Percentiles rank a stretch among this genome's conserved stretches.
phyloP scores from a whole-genome alignment of 208 protist species.

The Trypanosoma boissoni region DNA sequence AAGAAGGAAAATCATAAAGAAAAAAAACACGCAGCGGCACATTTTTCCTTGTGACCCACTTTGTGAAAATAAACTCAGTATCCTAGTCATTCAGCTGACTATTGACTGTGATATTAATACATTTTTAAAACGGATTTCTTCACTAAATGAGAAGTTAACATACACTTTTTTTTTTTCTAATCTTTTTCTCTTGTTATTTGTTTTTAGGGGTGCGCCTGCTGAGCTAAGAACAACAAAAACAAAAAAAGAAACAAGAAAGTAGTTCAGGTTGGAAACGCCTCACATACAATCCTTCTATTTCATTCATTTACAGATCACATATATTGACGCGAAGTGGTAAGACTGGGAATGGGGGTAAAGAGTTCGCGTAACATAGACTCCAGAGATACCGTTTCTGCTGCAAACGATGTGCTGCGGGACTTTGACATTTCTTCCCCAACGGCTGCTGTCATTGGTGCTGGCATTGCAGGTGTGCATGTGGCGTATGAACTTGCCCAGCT shows the following conservation, averaged over 20 bases:
- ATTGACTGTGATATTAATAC: too few relatives aligned
- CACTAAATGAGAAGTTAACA: not conserved
- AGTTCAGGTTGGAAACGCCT: not conserved
- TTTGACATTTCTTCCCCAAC: slow-evolving; percentile 45
- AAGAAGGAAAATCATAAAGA: slow-evolving; percentile 1
- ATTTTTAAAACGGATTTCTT: not conserved
- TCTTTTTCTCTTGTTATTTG: slow-evolving; percentile 8
- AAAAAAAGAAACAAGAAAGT: too few relatives aligned
- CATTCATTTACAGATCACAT: too few relatives aligned
- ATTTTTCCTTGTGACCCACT: slow-evolving; percentile 13
- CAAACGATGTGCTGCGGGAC: slow-evolving; percentile 26
- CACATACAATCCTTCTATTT: too few relatives aligned
- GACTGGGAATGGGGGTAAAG: too few relatives aligned
- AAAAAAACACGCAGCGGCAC: not conserved
- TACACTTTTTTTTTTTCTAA: slow-evolving; percentile 6
- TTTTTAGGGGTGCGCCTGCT: not conserved
- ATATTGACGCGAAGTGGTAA: too few relatives aligned
- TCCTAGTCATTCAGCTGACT: too few relatives aligned
- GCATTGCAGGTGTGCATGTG: slow-evolving; percentile 80
- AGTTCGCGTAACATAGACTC: too few relatives aligned
- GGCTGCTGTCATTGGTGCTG: slow-evolving; percentile 79
- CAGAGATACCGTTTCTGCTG: not conserved
- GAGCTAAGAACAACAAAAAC: not conserved
- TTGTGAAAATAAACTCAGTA: too few relatives aligned
- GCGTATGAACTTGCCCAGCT: slow-evolving; percentile 82